These are phyloP conservation scores for Plectranthus barbatus DNA, from an alignment of 257 asterid species.

Conservation along the genomic window DNA sequence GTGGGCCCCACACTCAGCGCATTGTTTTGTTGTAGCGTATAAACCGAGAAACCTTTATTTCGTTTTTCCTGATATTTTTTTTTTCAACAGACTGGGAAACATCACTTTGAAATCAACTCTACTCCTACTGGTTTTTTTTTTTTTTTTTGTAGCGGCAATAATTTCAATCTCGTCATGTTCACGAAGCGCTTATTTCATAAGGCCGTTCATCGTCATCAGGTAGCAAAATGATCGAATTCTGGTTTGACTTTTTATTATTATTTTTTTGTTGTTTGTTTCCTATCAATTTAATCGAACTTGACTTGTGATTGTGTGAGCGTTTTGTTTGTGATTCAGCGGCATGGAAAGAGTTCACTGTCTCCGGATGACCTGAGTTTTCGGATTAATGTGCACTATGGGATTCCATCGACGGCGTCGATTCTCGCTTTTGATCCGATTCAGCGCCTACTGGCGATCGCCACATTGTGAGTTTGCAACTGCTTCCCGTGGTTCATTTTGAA, in stretches of 20 bases:
- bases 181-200: constrained; percentile 70
- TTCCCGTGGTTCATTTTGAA: not conserved
- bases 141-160: not conserved
- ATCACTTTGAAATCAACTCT: constrained; percentile 13
- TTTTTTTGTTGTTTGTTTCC: not conserved
- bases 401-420: constrained; percentile 75
- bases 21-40: too few relatives aligned
- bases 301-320: not conserved
- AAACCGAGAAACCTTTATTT: too few relatives aligned
- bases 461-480: constrained; percentile 43
- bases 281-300: constrained; percentile 12
- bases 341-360: constrained; percentile 29
- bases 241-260: constrained; percentile 5
- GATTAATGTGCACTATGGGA: constrained; percentile 66
- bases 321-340: constrained; percentile 37
- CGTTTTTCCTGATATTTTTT: too few relatives aligned
- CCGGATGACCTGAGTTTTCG: constrained; percentile 57
- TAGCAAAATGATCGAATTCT: constrained; percentile 7
- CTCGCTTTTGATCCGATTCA: constrained; percentile 86
- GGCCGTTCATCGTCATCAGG: constrained; percentile 50
- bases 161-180: constrained; percentile 37
- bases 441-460: constrained; percentile 72
- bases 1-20: too few relatives aligned
- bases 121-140: constrained; percentile 12
- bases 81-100: constrained; percentile 16